Base-by-base conservation (phyloP, 768 basidiomycete species). In the Kondoa malvinella region DNA sequence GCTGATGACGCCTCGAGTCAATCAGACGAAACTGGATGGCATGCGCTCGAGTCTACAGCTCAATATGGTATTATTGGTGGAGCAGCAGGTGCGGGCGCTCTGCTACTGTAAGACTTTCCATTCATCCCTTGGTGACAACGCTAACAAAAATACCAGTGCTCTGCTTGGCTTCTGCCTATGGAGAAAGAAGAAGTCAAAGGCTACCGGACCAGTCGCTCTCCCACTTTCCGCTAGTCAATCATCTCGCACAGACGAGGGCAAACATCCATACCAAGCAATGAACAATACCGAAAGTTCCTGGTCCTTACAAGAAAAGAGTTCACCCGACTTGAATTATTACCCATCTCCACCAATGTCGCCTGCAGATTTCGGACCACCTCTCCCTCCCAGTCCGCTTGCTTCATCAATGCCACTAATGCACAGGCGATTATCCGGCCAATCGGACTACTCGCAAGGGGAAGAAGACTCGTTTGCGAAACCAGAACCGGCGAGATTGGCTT, bases 11-110 rank as follows among this genome's bases (percentile, higher is more conserved):
- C n/a, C 25, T 21, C 57, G 4, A 29, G 12, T 8, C 8, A 8
- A 59, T 59, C 57, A 4, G 57, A 12, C 8, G n/a, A 59, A 59
- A 4, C 57, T 4, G 8, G 40, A 50, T 50, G 40, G 40, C 40
- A 50, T 50, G 12, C 40, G 40, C 40, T 50, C 40, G 21, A 63
- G 86, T n/a, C 0, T 77, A 78, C 56, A 81, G 82, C 4, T 88
- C 61, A 34, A 33, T 63, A 32, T 16, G 61, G 61, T 33, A 63
- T 63, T 33, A 63, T 63, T 32, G 61, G 27, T 3, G 61, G 29
- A 26, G 15, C 26, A 3, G 33, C 33, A 27, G 61, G 16, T 33
- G 30, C 31, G 17, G 61, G 61, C 27, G 61, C 33, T 33, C 3
- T 63, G n/a, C 30, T 63, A 3, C 30, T 27, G 61, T 63, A 4